Percentiles rank a stretch among this genome's conserved stretches.
These are phyloP conservation scores for Ascochyta viciae-villosae DNA, from an alignment of 2,329 filamentous ascomycete species.

Conservation along the genomic window DNA sequence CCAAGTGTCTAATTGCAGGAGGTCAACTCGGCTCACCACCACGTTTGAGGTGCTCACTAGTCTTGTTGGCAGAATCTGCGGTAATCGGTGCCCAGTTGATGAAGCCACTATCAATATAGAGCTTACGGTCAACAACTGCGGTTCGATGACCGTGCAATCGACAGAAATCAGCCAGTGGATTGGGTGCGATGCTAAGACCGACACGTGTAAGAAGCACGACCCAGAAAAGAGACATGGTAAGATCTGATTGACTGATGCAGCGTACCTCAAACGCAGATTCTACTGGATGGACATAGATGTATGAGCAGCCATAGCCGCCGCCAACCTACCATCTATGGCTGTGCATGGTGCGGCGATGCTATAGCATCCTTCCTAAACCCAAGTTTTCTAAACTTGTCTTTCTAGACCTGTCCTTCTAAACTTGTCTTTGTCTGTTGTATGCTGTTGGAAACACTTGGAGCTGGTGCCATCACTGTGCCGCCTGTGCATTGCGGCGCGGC, in stretches of 20 bases:
- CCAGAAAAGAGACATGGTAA: not conserved
- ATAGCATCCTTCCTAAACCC: not conserved
- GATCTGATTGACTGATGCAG: not conserved
- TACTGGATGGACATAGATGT: not conserved
- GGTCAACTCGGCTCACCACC: not conserved
- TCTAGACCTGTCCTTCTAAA: too few species aligned
- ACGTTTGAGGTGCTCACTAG: slow-evolving; percentile 13
- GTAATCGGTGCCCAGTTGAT: slow-evolving; percentile 22
- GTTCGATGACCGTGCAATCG: slow-evolving; percentile 58
- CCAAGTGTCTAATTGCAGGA: slow-evolving; percentile 52
- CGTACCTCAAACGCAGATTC: too few species aligned
- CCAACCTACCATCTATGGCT: not conserved
- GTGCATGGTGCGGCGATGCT: not conserved
- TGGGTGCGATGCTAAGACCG: not conserved
- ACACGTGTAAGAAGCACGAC: not conserved
- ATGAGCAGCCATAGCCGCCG: not conserved
- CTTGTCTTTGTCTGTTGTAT: too few species aligned
- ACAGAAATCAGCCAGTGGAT: slow-evolving; percentile 21
- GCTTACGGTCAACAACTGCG: slow-evolving; percentile 61
- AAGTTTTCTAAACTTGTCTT: too few species aligned
- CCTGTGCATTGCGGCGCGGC: too few species aligned
- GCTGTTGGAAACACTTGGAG: too few species aligned
- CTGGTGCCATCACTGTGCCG: too few species aligned
- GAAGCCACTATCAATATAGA: slow-evolving; percentile 60
- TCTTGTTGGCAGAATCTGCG: slow-evolving; percentile 20